Evolutionary conservation across 2,329 filamentous ascomycete genomes (phyloP).

Genomic region (Arachnomyces sp.): DNA sequence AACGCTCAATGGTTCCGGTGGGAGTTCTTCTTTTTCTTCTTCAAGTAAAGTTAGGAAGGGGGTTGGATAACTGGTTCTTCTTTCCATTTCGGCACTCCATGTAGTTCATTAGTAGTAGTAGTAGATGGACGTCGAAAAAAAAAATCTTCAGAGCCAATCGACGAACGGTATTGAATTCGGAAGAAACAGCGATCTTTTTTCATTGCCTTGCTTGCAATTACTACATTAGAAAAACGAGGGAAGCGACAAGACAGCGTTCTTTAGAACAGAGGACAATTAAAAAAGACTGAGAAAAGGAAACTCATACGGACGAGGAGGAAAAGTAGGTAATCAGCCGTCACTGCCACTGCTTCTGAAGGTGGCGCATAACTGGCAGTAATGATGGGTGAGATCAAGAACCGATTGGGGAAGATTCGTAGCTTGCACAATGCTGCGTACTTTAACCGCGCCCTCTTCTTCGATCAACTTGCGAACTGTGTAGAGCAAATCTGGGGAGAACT

Average conservation of each 20-base stretch:
- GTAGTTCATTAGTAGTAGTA: too few relatives aligned
- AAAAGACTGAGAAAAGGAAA: constrained; percentile 1
- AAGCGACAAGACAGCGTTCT: constrained; percentile 1
- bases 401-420: constrained; percentile 88
- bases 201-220: constrained; percentile 8
- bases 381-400: constrained; percentile 88
- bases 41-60: too few relatives aligned
- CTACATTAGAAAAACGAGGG: constrained; percentile 10
- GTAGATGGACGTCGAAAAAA: constrained; percentile 9
- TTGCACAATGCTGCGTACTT: constrained; percentile 94
- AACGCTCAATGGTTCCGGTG: too few relatives aligned
- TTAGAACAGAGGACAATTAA: neutral
- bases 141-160: too few relatives aligned
- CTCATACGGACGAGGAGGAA: neutral
- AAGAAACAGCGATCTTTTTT: constrained; percentile 9
- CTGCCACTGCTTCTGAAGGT: constrained; percentile 92
- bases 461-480: constrained; percentile 85
- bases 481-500: constrained; percentile 87
- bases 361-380: constrained; percentile 89
- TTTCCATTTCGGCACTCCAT: too few relatives aligned
- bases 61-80: too few relatives aligned
- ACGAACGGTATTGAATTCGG: too few relatives aligned
- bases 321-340: constrained; percentile 53
- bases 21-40: too few relatives aligned
- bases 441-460: constrained; percentile 94